phyloP scores from a whole-genome alignment of 345 rosid genomes.

The Ricinus communis region DNA sequence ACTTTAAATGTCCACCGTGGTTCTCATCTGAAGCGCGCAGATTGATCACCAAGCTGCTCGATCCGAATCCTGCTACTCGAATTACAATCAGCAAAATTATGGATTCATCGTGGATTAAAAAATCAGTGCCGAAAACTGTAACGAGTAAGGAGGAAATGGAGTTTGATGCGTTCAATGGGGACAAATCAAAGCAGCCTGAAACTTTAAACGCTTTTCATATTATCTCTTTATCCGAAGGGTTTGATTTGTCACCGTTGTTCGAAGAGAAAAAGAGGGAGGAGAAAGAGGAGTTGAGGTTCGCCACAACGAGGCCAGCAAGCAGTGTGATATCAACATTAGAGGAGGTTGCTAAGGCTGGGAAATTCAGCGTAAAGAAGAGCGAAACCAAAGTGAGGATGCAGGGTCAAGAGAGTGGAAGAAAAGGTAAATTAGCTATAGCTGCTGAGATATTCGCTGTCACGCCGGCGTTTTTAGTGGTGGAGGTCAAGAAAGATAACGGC shows the following conservation, averaged over 20 bases:
- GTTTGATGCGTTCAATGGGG: conserved; percentile 29
- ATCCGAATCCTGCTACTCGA: conserved; percentile 72
- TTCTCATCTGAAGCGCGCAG: conserved; percentile 73
- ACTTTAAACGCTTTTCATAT: conserved; percentile 86
- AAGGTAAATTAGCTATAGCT: conserved; percentile 72
- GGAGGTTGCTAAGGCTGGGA: conserved; percentile 64
- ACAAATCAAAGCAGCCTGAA: conserved; percentile 49
- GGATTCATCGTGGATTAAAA: conserved; percentile 83
- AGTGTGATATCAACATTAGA: conserved; percentile 80
- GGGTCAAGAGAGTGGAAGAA: conserved; percentile 78
- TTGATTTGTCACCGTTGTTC: conserved; percentile 78
- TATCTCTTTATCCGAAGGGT: conserved; percentile 81
- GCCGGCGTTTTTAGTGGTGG: conserved; percentile 73
- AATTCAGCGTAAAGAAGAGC: conserved; percentile 69
- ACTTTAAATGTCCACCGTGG: conserved; percentile 92
- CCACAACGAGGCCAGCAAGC: conserved; percentile 73
- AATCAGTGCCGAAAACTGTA: conserved; percentile 34
- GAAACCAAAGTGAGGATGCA: conserved; percentile 69
- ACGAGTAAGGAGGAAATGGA: conserved; percentile 30
- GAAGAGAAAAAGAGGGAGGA: conserved; percentile 87
- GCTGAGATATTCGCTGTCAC: conserved; percentile 81
- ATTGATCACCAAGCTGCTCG: conserved; percentile 74
- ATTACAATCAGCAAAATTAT: conserved; percentile 52
- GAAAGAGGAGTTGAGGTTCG: conserved; percentile 77
- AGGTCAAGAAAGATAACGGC: conserved; percentile 87